Percentiles rank a stretch among this genome's conserved stretches.
Conservation (phyloP, 2,329 filamentous ascomycete species). For the Paraphoma sp. region DNA sequence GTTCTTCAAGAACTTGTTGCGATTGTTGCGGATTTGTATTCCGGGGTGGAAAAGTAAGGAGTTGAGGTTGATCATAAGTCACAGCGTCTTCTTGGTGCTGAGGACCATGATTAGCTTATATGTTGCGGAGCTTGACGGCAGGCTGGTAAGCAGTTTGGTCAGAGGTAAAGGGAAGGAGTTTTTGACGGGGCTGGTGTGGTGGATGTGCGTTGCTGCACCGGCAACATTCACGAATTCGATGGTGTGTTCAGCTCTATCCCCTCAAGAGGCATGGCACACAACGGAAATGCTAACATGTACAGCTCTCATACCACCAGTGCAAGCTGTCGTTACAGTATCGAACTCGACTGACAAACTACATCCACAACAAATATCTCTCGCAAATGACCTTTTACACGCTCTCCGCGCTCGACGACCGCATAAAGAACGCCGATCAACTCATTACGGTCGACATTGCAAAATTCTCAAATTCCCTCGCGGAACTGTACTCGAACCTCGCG, state of each 20-base stretch:
- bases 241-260: slow-evolving; percentile 62
- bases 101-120: slow-evolving; percentile 93
- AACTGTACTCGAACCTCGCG: slow-evolving; percentile 94
- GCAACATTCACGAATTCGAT: slow-evolving; percentile 99
- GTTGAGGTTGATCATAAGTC: slow-evolving; percentile 81
- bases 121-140: slow-evolving; percentile 94
- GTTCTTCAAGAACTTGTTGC: slow-evolving; percentile 77
- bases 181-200: slow-evolving; percentile 87
- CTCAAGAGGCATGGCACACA: neutral
- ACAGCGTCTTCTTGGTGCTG: slow-evolving; percentile 90
- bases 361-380: slow-evolving; percentile 95
- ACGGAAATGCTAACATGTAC: slow-evolving; percentile 21
- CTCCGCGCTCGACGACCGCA: slow-evolving; percentile 91
- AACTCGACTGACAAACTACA: slow-evolving; percentile 88
- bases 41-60: slow-evolving; percentile 92
- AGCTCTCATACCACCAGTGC: slow-evolving; percentile 97
- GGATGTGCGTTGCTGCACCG: slow-evolving; percentile 96
- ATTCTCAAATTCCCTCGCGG: slow-evolving; percentile 93
- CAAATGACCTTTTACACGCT: slow-evolving; percentile 98
- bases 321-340: slow-evolving; percentile 92
- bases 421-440: slow-evolving; percentile 97
- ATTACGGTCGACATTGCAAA: slow-evolving; percentile 96
- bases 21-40: slow-evolving; percentile 84
- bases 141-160: slow-evolving; percentile 89
- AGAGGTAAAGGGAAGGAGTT: slow-evolving; percentile 92